Evolutionary conservation across 345 rosid species (phyloP).

Genomic region (Citrus medica): DNA sequence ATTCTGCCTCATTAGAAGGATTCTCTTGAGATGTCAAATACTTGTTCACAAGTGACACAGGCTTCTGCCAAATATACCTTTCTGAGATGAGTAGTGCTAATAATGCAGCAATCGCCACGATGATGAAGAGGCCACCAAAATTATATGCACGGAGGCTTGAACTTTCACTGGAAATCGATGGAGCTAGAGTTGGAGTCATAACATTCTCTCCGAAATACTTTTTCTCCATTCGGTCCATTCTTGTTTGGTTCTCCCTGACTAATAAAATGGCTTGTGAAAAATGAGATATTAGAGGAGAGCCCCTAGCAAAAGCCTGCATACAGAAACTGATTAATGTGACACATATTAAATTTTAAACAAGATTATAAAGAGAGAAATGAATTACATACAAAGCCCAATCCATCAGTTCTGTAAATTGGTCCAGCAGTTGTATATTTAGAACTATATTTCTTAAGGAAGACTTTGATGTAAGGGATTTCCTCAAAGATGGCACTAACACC

Average conservation of each 20-base stretch:
- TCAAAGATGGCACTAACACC: slow-evolving; percentile 38
- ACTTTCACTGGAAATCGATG: background rate
- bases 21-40: background rate
- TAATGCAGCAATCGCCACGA: slow-evolving; percentile 8
- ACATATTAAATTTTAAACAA: background rate
- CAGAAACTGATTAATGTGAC: too few relatives aligned
- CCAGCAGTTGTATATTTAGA: slow-evolving; percentile 20
- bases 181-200: background rate
- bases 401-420: slow-evolving; percentile 23
- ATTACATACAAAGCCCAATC: slow-evolving; percentile 37
- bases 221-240: background rate
- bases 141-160: slow-evolving; percentile 12
- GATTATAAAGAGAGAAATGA: background rate
- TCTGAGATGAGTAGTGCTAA: slow-evolving; percentile 10
- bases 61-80: background rate
- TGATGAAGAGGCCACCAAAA: slow-evolving; percentile 31
- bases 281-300: slow-evolving; percentile 13
- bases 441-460: slow-evolving; percentile 22
- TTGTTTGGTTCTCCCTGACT: background rate
- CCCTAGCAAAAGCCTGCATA: slow-evolving; percentile 18
- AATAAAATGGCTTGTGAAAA: slow-evolving; percentile 19
- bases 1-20: background rate
- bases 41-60: background rate
- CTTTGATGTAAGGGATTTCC: slow-evolving; percentile 22
- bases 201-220: background rate